Evolutionary conservation across 306 rosid species (phyloP), one percentile per base, ranked within the genome.

Genomic region (Sicyos edulis): DNA sequence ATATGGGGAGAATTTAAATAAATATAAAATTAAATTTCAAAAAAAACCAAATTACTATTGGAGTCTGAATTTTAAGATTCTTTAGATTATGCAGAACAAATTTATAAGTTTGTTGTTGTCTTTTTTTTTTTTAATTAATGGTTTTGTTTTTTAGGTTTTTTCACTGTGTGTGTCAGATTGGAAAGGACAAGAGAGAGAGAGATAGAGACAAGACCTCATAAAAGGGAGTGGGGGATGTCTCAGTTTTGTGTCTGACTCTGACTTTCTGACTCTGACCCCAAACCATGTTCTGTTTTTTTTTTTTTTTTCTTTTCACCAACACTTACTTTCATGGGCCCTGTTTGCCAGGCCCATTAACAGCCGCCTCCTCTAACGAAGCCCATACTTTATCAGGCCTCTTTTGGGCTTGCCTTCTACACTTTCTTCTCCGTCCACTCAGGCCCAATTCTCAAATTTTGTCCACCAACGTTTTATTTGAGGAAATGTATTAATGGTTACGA

Each of bases 141-240:
- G n/a, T 14, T 51, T 15, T 5, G 5, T 3, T 15, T 15, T 15
- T 15, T 51, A 4, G 2, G 17, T 17, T 32, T 17, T 32, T 1
- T 63, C 32, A 1, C 51, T 20, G 19, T 66, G 0, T 8, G 1
- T 40, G 66, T 52, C 61, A 64, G 59, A 40, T 19, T 65, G 8
- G 49, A 52, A 11, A 54, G 57, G 73, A 54, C 20, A 10, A 70
- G 32, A 29, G 60, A 71, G 60, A 71, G 61, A 71, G 37, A 32
- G 37, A 32, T 26, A 21, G 59, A 5, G 74, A 51, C 50, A 47
- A 67, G 20, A 67, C 56, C 50, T 62, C 11, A 67, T 24, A 67
- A 47, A 45, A 45, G n/a, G 40, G n/a, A 42, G 34, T 42, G 54
- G 32, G 70, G 71, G 54, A 63, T 69, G 45, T 50, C 59, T 69